Evolutionary conservation across 2,329 filamentous ascomycete species (phyloP), one percentile per base, ranked within the genome.

Genomic region (Aspergillus ruber): DNA sequence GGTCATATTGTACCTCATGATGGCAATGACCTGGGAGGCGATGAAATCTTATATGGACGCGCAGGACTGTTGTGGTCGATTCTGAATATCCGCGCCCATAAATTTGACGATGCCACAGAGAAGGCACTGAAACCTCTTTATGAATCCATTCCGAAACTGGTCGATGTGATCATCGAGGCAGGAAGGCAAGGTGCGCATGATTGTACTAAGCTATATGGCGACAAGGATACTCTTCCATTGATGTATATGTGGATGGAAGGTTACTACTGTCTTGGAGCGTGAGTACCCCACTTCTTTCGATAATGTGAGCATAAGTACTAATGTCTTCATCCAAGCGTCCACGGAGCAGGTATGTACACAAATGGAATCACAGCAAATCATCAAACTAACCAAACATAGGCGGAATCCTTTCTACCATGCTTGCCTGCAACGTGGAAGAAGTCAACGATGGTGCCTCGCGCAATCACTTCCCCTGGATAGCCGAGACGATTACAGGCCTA

Each of bases 231-330:
- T 6, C 54, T 71, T 44, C 67, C 67, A 9, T 49, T 72, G 45
- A 72, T 72, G 68, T 72, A 69, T 60, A 52, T 58, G 12, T 72
- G 67, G 64, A 59, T 59, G 56, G 62, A 67, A 48, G 60, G 54
- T 3, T 53, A 63, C 43, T 70, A 66, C 48, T 60, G 59, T 38
- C 56, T 69, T 32, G 69, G 69, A 53, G 60, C 64, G 68, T 70
- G 44, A 65, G 68, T 64, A 5, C 13, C 7, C 32, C 2, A 15
- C 3, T 13, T 39, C 1, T 8, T 3, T 17, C 12, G 36, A 29
- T 29, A 12, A 12, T 18, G 23, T 15, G 12, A 18, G 38, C 4
- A 8, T 41, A 32, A 38, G 13, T 21, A 40, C n/a, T 44, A 10
- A 45, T 50, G 27, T n/a, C 4, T 27, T 15, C 33, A 23, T 29